Conservation (phyloP, 1,284 basidiomycete genomes). For the Grifola frondosa region DNA sequence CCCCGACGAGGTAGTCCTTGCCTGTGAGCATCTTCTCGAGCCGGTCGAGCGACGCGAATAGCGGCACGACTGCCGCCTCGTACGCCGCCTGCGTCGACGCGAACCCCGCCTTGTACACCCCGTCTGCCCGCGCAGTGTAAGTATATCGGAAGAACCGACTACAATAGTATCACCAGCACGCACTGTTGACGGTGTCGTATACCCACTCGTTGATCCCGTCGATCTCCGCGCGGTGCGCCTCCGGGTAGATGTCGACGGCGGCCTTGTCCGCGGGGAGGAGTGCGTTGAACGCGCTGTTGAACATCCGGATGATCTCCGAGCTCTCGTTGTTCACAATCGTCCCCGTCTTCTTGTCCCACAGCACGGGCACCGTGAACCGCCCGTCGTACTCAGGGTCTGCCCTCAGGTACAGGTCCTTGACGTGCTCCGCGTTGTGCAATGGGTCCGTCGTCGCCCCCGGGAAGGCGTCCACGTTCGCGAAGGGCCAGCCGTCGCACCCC, state of each 20-base stretch:
- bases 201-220: slow-evolving; percentile 89
- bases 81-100: slow-evolving; percentile 84
- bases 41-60: slow-evolving; percentile 81
- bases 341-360: slow-evolving; percentile 91
- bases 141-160: neutral
- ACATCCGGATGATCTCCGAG: slow-evolving; percentile 90
- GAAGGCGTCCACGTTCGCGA: slow-evolving; percentile 70
- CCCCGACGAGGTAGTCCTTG: slow-evolving; percentile 83
- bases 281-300: slow-evolving; percentile 84
- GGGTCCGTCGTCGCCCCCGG: slow-evolving; percentile 77
- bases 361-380: slow-evolving; percentile 88
- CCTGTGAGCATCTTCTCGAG: slow-evolving; percentile 77
- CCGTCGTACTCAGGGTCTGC: slow-evolving; percentile 72
- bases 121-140: slow-evolving; percentile 46
- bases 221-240: slow-evolving; percentile 55
- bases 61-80: slow-evolving; percentile 65
- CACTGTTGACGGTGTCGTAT: slow-evolving; percentile 81
- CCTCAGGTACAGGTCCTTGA: slow-evolving; percentile 86
- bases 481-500: slow-evolving; percentile 87
- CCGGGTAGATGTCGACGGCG: slow-evolving; percentile 29
- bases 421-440: slow-evolving; percentile 65
- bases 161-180: slow-evolving; percentile 22
- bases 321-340: slow-evolving; percentile 97
- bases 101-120: slow-evolving; percentile 90
- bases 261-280: slow-evolving; percentile 66